These are phyloP conservation scores for Mycena leptocephala DNA, from an alignment of 768 basidiomycete genomes.

Conservation along the genomic window DNA sequence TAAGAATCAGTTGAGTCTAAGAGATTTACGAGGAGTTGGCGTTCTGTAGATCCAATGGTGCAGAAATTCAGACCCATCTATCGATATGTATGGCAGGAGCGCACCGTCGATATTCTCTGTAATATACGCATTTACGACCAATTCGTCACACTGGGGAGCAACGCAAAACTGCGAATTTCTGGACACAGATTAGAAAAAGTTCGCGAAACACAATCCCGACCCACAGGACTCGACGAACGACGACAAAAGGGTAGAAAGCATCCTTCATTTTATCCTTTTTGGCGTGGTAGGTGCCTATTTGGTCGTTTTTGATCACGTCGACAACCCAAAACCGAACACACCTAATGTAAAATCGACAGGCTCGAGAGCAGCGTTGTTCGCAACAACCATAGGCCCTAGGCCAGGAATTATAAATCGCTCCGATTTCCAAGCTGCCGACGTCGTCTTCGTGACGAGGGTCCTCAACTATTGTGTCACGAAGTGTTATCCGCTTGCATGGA, in stretches of 20 bases:
- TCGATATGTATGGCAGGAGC: neutral
- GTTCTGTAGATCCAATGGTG: neutral
- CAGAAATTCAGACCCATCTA: neutral
- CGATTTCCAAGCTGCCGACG: neutral
- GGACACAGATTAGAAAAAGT: neutral
- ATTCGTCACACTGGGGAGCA: conserved; percentile 3
- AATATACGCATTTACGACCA: conserved; percentile 3
- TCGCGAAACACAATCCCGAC: neutral
- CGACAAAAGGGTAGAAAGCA: neutral
- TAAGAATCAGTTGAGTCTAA: neutral
- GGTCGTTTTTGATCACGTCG: neutral
- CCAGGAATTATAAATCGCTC: conserved; percentile 2
- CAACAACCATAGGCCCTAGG: neutral
- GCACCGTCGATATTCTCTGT: neutral
- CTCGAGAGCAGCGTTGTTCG: neutral
- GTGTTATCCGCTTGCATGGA: neutral
- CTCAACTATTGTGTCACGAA: neutral
- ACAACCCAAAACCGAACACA: neutral
- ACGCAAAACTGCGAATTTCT: conserved; percentile 5
- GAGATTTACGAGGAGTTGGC: neutral
- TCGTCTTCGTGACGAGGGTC: neutral
- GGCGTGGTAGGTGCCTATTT: conserved; percentile 3
- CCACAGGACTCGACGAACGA: neutral
- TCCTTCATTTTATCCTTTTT: neutral
- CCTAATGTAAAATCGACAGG: conserved; percentile 1